Evolutionary conservation across 176 grass and related monocot genomes (phyloP).

Genomic region (Paspalum notatum): DNA sequence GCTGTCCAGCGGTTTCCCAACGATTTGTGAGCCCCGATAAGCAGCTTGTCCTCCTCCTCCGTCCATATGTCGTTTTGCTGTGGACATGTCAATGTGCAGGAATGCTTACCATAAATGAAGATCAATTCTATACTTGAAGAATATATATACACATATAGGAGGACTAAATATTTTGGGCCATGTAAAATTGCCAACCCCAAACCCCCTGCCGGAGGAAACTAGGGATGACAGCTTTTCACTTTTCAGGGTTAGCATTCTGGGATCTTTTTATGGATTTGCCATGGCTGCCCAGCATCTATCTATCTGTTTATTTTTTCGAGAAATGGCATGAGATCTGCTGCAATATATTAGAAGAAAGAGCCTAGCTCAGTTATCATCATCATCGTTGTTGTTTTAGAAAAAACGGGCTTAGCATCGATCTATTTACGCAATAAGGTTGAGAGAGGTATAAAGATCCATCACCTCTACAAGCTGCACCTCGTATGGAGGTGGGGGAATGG

Average conservation of each 20-base stretch:
- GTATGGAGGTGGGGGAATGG: too few species aligned
- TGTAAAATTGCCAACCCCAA: neutral
- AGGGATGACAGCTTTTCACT: neutral
- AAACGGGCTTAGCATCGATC: too few species aligned
- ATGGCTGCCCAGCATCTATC: neutral
- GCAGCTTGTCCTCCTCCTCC: slow-evolving; percentile 57
- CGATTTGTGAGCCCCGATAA: slow-evolving; percentile 54
- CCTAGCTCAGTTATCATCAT: too few species aligned
- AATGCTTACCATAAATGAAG: neutral
- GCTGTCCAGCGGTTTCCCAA: slow-evolving; percentile 69
- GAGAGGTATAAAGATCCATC: too few species aligned
- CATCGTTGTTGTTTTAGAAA: too few species aligned
- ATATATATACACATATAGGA: neutral
- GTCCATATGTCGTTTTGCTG: slow-evolving; percentile 70
- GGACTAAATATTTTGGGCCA: neutral
- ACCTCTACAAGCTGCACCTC: too few species aligned
- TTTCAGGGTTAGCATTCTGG: neutral
- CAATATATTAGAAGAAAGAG: too few species aligned
- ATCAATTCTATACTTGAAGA: neutral
- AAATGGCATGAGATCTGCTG: too few species aligned
- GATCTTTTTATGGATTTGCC: neutral
- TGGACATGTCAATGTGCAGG: neutral
- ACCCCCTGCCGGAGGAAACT: neutral
- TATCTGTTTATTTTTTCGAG: too few species aligned
- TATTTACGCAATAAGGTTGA: too few species aligned